A percentile compares a stretch with the other conserved stretches of the same genome.
phyloP scores from a whole-genome alignment of 2,329 filamentous ascomycete genomes.

The Fusarium musae region DNA sequence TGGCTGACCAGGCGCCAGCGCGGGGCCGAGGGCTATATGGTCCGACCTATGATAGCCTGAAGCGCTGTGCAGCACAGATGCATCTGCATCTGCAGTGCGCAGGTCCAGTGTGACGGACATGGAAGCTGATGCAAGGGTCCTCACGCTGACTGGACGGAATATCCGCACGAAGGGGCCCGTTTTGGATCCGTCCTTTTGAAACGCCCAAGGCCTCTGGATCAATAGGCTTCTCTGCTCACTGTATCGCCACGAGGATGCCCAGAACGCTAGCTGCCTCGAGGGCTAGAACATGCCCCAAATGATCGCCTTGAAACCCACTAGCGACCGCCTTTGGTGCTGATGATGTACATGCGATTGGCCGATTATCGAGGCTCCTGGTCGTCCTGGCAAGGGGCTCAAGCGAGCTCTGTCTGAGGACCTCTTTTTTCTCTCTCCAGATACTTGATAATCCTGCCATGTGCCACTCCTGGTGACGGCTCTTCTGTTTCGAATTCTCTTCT shows the following conservation, averaged over 20 bases:
- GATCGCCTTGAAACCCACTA: slow-evolving; percentile 41
- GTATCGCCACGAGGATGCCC: slow-evolving; percentile 27
- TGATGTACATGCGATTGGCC: slow-evolving; percentile 30
- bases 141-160: slow-evolving; percentile 32
- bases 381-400: slow-evolving; percentile 34
- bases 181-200: slow-evolving; percentile 37
- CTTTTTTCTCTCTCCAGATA: slow-evolving; percentile 24
- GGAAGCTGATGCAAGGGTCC: slow-evolving; percentile 31
- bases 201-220: slow-evolving; percentile 22
- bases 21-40: slow-evolving; percentile 18
- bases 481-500: slow-evolving; percentile 40
- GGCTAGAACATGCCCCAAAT: slow-evolving; percentile 30
- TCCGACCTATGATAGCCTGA: slow-evolving; percentile 17
- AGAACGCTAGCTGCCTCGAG: slow-evolving; percentile 28
- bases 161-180: slow-evolving; percentile 22
- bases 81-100: slow-evolving; percentile 16
- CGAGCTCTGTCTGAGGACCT: slow-evolving; percentile 38
- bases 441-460: slow-evolving; percentile 40
- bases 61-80: slow-evolving; percentile 10
- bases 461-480: slow-evolving; percentile 37
- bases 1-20: slow-evolving; percentile 35
- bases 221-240: slow-evolving; percentile 19
- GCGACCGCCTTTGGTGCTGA: slow-evolving; percentile 25
- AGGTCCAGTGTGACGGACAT: slow-evolving; percentile 28
- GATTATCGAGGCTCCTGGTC: background rate